These are phyloP conservation scores for Gloeostereum incarnatum DNA, from an alignment of 768 basidiomycete genomes.

Conservation along the genomic window DNA sequence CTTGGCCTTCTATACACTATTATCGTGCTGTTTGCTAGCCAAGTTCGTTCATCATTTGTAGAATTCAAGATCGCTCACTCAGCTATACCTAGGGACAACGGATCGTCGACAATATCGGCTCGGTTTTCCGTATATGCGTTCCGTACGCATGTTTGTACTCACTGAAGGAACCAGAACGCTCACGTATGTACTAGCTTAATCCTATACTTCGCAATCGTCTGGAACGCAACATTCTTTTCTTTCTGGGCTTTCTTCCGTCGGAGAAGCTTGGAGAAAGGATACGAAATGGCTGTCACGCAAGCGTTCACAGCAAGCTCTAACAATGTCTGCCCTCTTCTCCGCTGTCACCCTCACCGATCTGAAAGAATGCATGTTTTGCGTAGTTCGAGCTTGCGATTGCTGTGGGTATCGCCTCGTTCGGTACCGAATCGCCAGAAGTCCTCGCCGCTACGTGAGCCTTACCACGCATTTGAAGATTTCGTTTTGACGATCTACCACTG, in stretches of 20 bases:
- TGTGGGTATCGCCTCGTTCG: constrained; percentile 69
- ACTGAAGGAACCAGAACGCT: too few species aligned
- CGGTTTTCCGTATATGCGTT: constrained; percentile 74
- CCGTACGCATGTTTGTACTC: too few species aligned
- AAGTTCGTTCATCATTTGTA: constrained; percentile 20
- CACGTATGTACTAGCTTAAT: too few species aligned
- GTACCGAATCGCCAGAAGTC: constrained; percentile 69
- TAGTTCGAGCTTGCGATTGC: constrained; percentile 83
- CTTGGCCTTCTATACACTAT: constrained; percentile 78
- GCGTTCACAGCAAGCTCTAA: constrained; percentile 76
- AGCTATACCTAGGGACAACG: constrained; percentile 33
- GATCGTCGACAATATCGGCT: constrained; percentile 65
- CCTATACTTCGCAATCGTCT: constrained; percentile 74
- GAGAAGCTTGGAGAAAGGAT: constrained; percentile 26
- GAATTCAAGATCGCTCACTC: neutral
- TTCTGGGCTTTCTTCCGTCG: constrained; percentile 37
- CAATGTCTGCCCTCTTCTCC: constrained; percentile 49
- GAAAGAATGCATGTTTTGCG: neutral
- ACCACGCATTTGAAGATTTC: too few species aligned
- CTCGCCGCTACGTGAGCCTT: constrained; percentile 76
- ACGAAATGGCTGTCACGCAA: constrained; percentile 70
- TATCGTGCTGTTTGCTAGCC: constrained; percentile 65
- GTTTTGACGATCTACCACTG: too few species aligned
- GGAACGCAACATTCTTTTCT: constrained; percentile 51
- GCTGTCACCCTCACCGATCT: neutral